phyloP scores from a whole-genome alignment of 345 rosid genomes.

The Brassica rapa region DNA sequence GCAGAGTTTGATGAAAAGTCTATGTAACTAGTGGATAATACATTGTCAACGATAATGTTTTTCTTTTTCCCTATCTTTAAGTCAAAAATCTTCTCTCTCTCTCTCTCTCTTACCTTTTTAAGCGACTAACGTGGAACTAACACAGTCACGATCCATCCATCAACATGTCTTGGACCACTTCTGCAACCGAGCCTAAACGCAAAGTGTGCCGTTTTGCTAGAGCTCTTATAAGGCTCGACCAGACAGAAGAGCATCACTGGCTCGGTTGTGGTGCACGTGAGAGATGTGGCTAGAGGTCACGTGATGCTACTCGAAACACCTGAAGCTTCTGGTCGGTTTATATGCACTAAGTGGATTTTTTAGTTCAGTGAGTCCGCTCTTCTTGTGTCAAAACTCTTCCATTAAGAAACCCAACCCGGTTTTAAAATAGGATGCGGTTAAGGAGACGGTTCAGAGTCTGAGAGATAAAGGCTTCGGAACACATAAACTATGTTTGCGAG shows the following conservation, averaged over 20 bases:
- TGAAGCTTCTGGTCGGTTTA: constrained; percentile 63
- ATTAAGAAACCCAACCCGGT: too few relatives aligned
- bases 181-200: constrained; percentile 73
- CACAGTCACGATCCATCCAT: constrained; percentile 70
- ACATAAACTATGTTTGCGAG: too few relatives aligned
- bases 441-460: constrained; percentile 65
- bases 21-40: constrained; percentile 38
- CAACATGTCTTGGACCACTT: constrained; percentile 72
- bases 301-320: constrained; percentile 60
- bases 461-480: too few relatives aligned
- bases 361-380: constrained; percentile 65
- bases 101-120: too few relatives aligned
- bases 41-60: constrained; percentile 22
- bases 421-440: too few relatives aligned
- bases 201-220: constrained; percentile 58
- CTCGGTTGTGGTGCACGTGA: constrained; percentile 72
- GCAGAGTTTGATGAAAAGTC: too few relatives aligned
- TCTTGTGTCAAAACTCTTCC: constrained; percentile 62
- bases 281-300: constrained; percentile 84
- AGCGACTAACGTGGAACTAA: constrained; percentile 61
- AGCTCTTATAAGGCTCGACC: constrained; percentile 62
- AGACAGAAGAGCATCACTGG: constrained; percentile 72
- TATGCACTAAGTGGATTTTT: constrained; percentile 71
- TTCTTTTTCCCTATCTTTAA: neutral
- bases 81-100: neutral